Percentiles rank a stretch among this genome's conserved stretches.
These are phyloP conservation scores for Leonotis leonurus DNA, from an alignment of 257 asterid genomes.

Conservation along the genomic window DNA sequence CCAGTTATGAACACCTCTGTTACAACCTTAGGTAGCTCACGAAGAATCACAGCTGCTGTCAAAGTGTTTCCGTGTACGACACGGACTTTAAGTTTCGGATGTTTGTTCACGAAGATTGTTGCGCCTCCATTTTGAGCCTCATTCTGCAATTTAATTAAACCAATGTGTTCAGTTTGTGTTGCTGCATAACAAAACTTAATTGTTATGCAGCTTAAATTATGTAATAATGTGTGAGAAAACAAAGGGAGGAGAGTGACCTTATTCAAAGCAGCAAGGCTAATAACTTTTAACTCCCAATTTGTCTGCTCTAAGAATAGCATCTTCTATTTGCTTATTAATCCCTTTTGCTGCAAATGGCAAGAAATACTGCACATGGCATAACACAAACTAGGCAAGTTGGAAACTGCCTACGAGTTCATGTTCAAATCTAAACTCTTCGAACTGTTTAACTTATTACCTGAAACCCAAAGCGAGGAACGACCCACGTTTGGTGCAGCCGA, in stretches of 20 bases:
- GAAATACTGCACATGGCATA: constrained; percentile 54
- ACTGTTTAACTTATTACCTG: constrained; percentile 45
- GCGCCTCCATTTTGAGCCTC: constrained; percentile 94
- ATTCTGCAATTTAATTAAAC: constrained; percentile 33
- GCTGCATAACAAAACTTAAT: too few relatives aligned
- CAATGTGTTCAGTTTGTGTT: too few relatives aligned
- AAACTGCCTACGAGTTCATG: not conserved
- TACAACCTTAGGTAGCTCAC: constrained; percentile 50
- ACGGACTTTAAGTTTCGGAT: constrained; percentile 63
- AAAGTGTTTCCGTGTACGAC: constrained; percentile 92
- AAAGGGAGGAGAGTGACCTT: too few relatives aligned
- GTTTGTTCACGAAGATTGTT: constrained; percentile 61
- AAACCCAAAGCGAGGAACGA: constrained; percentile 84
- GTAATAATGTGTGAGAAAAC: too few relatives aligned
- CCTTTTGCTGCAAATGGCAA: constrained; percentile 81
- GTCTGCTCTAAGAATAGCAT: constrained; percentile 82
- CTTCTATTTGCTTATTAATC: constrained; percentile 70
- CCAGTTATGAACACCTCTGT: constrained; percentile 75
- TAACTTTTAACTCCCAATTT: constrained; percentile 84
- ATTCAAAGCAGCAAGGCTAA: constrained; percentile 93
- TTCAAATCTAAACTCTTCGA: not conserved
- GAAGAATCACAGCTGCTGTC: constrained; percentile 83
- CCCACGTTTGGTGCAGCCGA: constrained; percentile 80
- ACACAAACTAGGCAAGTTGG: not conserved
- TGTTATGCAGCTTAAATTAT: too few relatives aligned